Base-by-base conservation (phyloP, 768 basidiomycete species). In the Auricularia sp. region DNA sequence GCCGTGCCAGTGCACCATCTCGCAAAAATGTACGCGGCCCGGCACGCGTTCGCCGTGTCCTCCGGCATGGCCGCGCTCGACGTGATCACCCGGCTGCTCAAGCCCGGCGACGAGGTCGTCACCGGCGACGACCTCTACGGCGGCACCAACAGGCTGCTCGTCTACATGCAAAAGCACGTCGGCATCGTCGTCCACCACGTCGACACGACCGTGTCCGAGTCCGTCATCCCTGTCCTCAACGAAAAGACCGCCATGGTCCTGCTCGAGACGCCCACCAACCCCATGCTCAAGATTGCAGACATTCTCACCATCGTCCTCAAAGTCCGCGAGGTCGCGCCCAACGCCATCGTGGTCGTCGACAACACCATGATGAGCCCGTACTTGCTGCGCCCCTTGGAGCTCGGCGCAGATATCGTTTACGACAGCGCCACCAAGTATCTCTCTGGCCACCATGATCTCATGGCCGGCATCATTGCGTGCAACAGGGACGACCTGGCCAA, bases 361-460 rank as follows among this genome's bases (percentile, higher is more conserved):
- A 98, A 99, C 73, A 98, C 97, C 66, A 98, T 98, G 97, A 98
- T 98, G 96, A 97, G 94, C 72, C 96, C 97, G 16, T 98, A 98
- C 76, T 81, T 98, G 7, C 94, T 96, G 73, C 80, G 95, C 65
- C 97, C 97, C 11, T 83, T 98, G 44, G 94, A 98, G 71, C 89
- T 97, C 62, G 97, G 96, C 16, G 92, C 92, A 61, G 97, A 99
- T 73, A 86, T 99, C 64, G 95, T 98, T 8, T 99, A 99, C 71
- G 97, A 99, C 75, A 95, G 93, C 66, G 97, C 88, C 10, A 98
- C 97, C 29, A 99, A 99, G 74, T 98, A 98, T 75, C 82, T 99
- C 58, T 94, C 91, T 65, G 97, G 97, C 7, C 97, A 99, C 72
- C 97, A 99, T 76, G 97, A 99, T 73, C 85, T 99, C 68, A 99